Percentiles rank a stretch among this genome's conserved stretches.
Conservation (phyloP, 305 asterid species). For the Fraxinus paxiana region DNA sequence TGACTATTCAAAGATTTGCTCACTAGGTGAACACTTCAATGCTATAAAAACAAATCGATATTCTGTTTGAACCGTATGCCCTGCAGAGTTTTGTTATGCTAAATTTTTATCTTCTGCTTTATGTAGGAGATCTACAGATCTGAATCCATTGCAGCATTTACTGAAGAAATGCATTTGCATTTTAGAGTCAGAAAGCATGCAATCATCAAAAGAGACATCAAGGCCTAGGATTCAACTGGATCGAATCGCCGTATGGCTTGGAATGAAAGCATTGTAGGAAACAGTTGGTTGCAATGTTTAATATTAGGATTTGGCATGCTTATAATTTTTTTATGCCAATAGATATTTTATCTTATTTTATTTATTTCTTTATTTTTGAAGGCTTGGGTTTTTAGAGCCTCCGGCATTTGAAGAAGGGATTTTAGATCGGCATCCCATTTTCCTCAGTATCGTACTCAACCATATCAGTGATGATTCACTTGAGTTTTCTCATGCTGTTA, state of each 20-base stretch:
- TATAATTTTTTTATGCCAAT: conserved; percentile 31
- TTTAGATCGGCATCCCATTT: conserved; percentile 85
- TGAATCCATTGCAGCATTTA: conserved; percentile 88
- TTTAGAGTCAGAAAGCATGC: conserved; percentile 68
- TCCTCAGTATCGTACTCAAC: conserved; percentile 91
- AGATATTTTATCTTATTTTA: conserved; percentile 28
- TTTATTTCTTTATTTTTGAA: conserved; percentile 42
- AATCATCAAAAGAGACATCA: conserved; percentile 41
- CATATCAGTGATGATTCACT: conserved; percentile 84
- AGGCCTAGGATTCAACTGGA: conserved; percentile 93
- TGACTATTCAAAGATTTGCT: background rate
- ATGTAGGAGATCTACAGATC: conserved; percentile 63
- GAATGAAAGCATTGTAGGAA: conserved; percentile 97
- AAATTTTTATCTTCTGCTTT: conserved; percentile 17
- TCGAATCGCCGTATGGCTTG: conserved; percentile 90
- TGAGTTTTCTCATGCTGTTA: conserved; percentile 94
- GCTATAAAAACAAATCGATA: background rate
- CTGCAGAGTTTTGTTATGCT: conserved; percentile 1
- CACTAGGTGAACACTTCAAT: background rate
- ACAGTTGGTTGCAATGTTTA: conserved; percentile 41
- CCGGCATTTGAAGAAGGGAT: conserved; percentile 98
- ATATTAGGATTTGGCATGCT: conserved; percentile 25
- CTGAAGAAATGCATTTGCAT: conserved; percentile 67
- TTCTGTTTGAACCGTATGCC: background rate
- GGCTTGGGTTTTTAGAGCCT: conserved; percentile 96